These are phyloP conservation scores for Apiospora hydei DNA, from an alignment of 2,329 filamentous ascomycete genomes.

Conservation along the genomic window DNA sequence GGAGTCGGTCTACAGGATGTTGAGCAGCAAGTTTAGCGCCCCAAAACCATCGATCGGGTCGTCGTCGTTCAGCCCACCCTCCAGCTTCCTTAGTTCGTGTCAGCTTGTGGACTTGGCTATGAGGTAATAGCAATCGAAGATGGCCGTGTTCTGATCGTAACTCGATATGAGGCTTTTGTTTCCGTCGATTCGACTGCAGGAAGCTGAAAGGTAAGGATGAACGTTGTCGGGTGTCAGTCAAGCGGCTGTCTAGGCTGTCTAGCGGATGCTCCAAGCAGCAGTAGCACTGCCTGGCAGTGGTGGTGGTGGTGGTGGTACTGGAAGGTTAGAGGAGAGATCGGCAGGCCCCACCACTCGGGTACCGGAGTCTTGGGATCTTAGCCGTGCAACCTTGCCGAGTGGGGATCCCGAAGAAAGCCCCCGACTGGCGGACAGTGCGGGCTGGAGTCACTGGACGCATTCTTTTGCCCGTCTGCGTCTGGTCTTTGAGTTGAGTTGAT, in stretches of 20 bases:
- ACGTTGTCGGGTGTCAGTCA: constrained; percentile 14
- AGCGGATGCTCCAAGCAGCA: background rate
- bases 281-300: background rate
- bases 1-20: background rate
- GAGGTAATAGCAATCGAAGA: background rate
- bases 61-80: background rate
- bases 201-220: constrained; percentile 3
- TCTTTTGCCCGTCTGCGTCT: constrained; percentile 6
- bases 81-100: background rate
- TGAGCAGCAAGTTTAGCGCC: background rate
- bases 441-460: background rate
- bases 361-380: constrained; percentile 20
- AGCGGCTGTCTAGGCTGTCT: background rate
- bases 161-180: constrained; percentile 9
- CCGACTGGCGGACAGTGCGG: background rate
- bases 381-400: constrained; percentile 14
- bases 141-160: background rate
- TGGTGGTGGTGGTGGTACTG: background rate
- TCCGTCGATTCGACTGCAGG: background rate
- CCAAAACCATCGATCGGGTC: constrained; percentile 14
- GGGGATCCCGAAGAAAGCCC: constrained; percentile 17
- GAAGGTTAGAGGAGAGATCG: background rate
- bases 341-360: constrained; percentile 11
- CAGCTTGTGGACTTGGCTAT: background rate
- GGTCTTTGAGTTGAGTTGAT: background rate